Evolutionary conservation across 2,329 filamentous ascomycete genomes (phyloP).

Genomic region (Raffaelea deltoideospora): DNA sequence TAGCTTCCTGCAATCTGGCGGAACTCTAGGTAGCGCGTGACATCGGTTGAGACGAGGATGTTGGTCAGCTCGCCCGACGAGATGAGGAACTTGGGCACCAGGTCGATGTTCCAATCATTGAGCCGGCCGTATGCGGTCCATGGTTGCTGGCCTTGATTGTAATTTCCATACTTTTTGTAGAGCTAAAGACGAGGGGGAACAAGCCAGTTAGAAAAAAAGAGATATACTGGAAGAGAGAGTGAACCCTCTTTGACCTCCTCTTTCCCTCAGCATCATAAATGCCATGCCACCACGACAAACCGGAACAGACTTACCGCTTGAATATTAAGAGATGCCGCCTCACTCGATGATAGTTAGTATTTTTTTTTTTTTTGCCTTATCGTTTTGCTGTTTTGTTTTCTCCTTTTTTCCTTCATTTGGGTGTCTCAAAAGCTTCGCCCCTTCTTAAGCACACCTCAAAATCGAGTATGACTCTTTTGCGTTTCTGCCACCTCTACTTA

Average conservation of each 20-base stretch:
- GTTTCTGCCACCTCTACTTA: constrained; percentile 29
- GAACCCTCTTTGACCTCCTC: too few relatives aligned
- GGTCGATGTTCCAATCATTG: constrained; percentile 99
- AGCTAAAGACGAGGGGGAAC: constrained; percentile 38
- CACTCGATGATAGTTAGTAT: constrained; percentile 33
- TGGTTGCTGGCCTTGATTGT: constrained; percentile 62
- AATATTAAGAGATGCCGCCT: constrained; percentile 93
- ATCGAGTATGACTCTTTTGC: too few relatives aligned
- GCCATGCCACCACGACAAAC: too few relatives aligned
- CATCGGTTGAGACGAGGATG: constrained; percentile 92
- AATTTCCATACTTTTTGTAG: constrained; percentile 93
- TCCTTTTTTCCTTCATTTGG: too few relatives aligned
- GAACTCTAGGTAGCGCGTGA: constrained; percentile 79
- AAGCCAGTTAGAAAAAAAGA: not conserved
- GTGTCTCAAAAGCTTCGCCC: not conserved
- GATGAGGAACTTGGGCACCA: constrained; percentile 98
- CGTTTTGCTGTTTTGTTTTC: not conserved
- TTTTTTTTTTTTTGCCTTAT: constrained; percentile 4
- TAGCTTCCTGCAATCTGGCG: constrained; percentile 92
- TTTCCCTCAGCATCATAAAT: too few relatives aligned
- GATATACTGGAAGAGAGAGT: too few relatives aligned
- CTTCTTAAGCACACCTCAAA: not conserved
- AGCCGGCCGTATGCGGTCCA: constrained; percentile 95
- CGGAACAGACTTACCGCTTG: constrained; percentile 56
- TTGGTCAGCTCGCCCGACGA: constrained; percentile 96